Conservation (phyloP, 148 eudicot genomes). For the Pharnaceum exiguum region DNA sequence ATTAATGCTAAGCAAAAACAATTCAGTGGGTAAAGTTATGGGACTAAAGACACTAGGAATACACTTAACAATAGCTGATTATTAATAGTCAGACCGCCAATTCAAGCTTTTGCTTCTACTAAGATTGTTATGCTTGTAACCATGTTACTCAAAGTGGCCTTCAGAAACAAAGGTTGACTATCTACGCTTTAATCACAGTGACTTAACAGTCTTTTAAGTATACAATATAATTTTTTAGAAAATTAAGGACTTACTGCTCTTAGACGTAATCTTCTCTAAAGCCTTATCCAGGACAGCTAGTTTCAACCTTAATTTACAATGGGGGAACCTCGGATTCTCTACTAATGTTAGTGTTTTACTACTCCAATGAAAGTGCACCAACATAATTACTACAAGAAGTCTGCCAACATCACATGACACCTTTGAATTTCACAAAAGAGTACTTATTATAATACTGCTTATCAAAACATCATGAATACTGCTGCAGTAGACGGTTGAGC, state of each 20-base stretch:
- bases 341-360: background rate
- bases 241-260: background rate
- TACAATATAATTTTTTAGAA: background rate
- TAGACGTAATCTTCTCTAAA: background rate
- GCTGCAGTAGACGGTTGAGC: background rate
- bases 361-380: background rate
- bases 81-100: constrained; percentile 5
- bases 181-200: constrained; percentile 4
- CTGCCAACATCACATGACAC: background rate
- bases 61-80: too few relatives aligned
- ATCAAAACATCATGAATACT: background rate
- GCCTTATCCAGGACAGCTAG: background rate
- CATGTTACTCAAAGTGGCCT: constrained; percentile 6
- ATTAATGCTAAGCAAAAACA: too few relatives aligned
- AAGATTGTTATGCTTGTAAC: constrained; percentile 8
- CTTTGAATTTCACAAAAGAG: background rate
- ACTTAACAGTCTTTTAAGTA: constrained; percentile 1
- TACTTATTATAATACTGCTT: background rate
- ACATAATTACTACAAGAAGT: background rate
- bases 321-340: background rate
- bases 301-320: background rate
- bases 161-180: background rate
- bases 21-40: too few relatives aligned
- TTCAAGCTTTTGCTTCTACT: background rate
- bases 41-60: too few relatives aligned